These are phyloP conservation scores for Tetraselmis striata DNA, from an alignment of 139 green algal species.

Conservation along the genomic window DNA sequence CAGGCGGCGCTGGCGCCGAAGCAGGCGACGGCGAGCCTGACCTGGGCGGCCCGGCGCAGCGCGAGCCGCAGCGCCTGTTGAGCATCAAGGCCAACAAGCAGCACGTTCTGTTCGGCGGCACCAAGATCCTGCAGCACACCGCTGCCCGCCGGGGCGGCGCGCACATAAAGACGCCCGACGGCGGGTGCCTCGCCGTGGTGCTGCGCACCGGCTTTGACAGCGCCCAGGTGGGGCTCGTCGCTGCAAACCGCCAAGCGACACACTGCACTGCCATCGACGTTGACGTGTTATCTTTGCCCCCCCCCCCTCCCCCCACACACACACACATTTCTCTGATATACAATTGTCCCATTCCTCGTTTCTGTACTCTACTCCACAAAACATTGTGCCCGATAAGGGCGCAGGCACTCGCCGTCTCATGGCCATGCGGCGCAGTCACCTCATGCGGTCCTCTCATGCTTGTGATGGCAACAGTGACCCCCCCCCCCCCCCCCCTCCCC, in stretches of 20 bases:
- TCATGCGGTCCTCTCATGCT: too few relatives aligned
- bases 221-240: conserved; percentile 51
- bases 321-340: neutral
- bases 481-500: too few relatives aligned
- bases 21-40: conserved; percentile 10
- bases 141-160: conserved; percentile 41
- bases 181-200: conserved; percentile 84
- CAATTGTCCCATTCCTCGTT: too few relatives aligned
- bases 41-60: neutral
- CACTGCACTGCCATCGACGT: too few relatives aligned
- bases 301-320: neutral
- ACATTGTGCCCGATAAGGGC: too few relatives aligned
- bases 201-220: conserved; percentile 96
- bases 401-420: too few relatives aligned
- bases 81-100: conserved; percentile 71
- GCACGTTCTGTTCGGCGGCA: conserved; percentile 91
- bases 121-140: conserved; percentile 81
- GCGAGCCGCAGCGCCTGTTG: neutral
- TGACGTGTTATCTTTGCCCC: neutral
- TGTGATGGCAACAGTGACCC: too few relatives aligned
- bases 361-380: too few relatives aligned
- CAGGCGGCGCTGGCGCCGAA: neutral
- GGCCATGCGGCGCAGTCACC: too few relatives aligned
- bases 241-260: too few relatives aligned
- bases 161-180: conserved; percentile 70